phyloP scores from a whole-genome alignment of 176 grass and related monocot genomes.

The Phragmites australis region DNA sequence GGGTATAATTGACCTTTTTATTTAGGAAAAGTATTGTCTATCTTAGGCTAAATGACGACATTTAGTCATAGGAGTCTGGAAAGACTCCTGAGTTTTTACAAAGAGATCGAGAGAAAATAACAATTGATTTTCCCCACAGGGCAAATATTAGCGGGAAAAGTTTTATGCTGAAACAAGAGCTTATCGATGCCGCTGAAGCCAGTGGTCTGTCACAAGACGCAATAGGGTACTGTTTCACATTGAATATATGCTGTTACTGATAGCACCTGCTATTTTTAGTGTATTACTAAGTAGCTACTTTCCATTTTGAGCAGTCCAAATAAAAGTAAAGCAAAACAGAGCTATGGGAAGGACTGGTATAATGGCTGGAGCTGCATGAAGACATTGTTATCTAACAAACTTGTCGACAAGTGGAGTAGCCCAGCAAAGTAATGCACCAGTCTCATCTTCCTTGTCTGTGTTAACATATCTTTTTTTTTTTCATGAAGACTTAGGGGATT shows the following conservation, averaged over 20 bases:
- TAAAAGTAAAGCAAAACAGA: conserved; percentile 66
- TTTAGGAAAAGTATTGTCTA: neutral
- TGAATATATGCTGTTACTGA: neutral
- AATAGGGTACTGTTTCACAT: conserved; percentile 59
- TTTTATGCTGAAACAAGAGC: conserved; percentile 82
- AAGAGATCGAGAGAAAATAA: conserved; percentile 12
- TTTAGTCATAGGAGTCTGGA: conserved; percentile 3
- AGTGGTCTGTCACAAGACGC: conserved; percentile 72
- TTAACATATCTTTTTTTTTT: conserved; percentile 10
- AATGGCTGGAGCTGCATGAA: conserved; percentile 95
- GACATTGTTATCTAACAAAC: conserved; percentile 53
- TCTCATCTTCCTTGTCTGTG: conserved; percentile 1
- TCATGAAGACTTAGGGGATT: neutral
- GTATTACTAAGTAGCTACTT: conserved; percentile 10
- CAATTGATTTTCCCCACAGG: conserved; percentile 30
- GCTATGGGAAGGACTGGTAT: conserved; percentile 65
- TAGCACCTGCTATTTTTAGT: conserved; percentile 16
- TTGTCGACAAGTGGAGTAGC: conserved; percentile 60
- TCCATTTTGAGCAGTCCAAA: conserved; percentile 59
- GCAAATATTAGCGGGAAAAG: conserved; percentile 47
- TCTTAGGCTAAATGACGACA: neutral
- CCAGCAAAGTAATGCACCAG: conserved; percentile 68
- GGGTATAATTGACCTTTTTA: neutral
- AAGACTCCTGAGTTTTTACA: conserved; percentile 7
- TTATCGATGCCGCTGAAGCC: conserved; percentile 85